Base-by-base conservation (phyloP, 495 filamentous ascomycete species). In the Corynascus novoguineensis region DNA sequence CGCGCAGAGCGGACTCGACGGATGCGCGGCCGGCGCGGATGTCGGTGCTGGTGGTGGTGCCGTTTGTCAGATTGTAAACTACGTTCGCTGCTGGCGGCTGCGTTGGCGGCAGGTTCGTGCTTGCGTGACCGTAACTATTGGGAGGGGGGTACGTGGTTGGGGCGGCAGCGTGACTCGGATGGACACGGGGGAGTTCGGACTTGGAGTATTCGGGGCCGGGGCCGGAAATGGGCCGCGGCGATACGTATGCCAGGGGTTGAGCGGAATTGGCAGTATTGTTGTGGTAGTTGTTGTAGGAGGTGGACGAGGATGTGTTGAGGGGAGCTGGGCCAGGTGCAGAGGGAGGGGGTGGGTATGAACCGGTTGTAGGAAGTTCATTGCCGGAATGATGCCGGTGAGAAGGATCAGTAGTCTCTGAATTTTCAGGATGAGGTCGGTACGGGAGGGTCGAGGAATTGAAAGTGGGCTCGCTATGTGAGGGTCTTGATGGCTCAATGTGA, bases 1-100 rank as follows among this genome's bases (percentile, higher is more conserved):
- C 73, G n/a, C 64, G 58, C 35, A 75, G 50, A 2, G 68, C 65
- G 32, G 60, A 65, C 57, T 71, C 68, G 29, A 67, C 61, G 15
- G 65, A 61, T 3, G 53, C 45, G 22, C 55, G 65, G 28, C 63
- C 31, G 14, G 60, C 57, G 12, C 41, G 42, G 6, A 70, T 44
- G 44, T 31, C 17, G 22, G 28, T 22, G 46, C 2, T 10, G 46
- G 5, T 11, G 8, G n/a, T 28, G 28, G 9, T 28, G 44, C 25
- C n/a, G 24, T 7, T 22, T 6, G 4, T 25, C 11, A 15, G n/a
- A 0, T 57, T 25, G 5, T n/a, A n/a, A n/a, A 25, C 6, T 19
- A 8, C 8, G 25, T 25, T 8, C 9, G 45, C 25, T 48, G 45
- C 1, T 7, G 47, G 3, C 2, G 47, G 1, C 5, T 17, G 2